A percentile compares a stretch with the other conserved stretches of the same genome.
These are phyloP conservation scores for Apiospora hydei DNA, from an alignment of 2,329 filamentous ascomycete genomes.

Conservation along the genomic window DNA sequence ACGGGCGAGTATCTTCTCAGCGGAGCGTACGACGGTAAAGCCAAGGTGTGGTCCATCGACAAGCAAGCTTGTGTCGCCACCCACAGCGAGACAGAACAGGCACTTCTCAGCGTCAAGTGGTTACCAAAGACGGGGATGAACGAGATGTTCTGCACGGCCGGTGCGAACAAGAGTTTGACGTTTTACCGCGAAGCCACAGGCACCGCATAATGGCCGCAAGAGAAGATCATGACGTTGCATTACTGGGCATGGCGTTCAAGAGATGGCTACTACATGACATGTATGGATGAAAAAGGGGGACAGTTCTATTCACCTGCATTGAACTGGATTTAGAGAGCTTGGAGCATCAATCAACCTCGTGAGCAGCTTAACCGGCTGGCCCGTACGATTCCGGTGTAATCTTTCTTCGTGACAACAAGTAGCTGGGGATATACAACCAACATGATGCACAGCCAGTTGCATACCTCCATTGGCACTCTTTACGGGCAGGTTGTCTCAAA, in stretches of 20 bases:
- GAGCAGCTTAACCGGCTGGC: conserved; percentile 3
- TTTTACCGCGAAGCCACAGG: conserved; percentile 89
- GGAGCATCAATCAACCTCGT: background rate
- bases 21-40: conserved; percentile 90
- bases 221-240: conserved; percentile 9
- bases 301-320: background rate
- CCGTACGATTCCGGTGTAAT: background rate
- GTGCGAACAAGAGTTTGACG: conserved; percentile 76
- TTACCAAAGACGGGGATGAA: conserved; percentile 74
- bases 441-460: background rate
- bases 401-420: background rate
- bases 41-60: conserved; percentile 95
- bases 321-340: conserved; percentile 3
- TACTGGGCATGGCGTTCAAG: conserved; percentile 21
- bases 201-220: conserved; percentile 16
- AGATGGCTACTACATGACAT: conserved; percentile 21
- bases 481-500: background rate
- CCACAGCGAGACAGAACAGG: conserved; percentile 87
- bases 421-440: background rate
- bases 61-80: conserved; percentile 86
- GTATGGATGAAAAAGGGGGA: background rate
- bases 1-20: conserved; percentile 92
- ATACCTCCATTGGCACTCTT: background rate
- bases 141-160: conserved; percentile 80
- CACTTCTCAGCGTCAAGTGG: conserved; percentile 86